Evolutionary conservation across 148 eudicot genomes (phyloP).

Genomic region (Rhododendron mucronatum): DNA sequence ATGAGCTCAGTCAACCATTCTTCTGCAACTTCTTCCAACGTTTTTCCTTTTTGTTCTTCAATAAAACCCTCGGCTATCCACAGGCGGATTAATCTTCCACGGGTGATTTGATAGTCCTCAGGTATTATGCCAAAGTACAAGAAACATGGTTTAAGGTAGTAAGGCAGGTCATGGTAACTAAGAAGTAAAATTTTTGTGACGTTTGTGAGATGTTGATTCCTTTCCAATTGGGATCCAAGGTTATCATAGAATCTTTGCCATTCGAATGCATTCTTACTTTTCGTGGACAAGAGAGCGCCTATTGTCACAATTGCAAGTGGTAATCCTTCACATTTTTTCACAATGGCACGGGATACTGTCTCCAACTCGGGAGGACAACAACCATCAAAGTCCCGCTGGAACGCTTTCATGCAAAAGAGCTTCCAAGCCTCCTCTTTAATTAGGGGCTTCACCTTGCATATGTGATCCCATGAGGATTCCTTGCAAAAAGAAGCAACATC

Average conservation of each 20-base stretch:
- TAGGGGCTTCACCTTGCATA: neutral
- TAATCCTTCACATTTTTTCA: neutral
- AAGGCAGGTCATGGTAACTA: neutral
- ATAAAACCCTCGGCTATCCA: no score
- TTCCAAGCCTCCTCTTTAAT: neutral
- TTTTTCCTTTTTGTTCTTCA: no score
- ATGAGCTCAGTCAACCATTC: no score
- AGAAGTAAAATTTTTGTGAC: neutral
- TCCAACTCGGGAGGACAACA: neutral
- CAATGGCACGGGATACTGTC: neutral
- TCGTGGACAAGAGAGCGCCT: neutral
- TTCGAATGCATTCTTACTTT: neutral
- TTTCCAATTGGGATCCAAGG: neutral
- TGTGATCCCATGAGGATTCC: neutral
- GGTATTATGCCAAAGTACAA: neutral
- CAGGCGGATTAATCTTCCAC: no score
- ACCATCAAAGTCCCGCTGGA: neutral
- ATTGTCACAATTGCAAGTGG: slow-evolving; percentile 10
- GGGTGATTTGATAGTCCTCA: no score
- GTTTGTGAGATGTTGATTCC: neutral
- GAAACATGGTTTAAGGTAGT: neutral
- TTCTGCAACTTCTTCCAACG: no score
- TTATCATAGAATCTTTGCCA: neutral
- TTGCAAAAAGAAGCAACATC: neutral
- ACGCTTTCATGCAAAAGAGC: neutral